Base-by-base conservation (phyloP, 2,329 filamentous ascomycete species). In the Verticillium alfalfae region DNA sequence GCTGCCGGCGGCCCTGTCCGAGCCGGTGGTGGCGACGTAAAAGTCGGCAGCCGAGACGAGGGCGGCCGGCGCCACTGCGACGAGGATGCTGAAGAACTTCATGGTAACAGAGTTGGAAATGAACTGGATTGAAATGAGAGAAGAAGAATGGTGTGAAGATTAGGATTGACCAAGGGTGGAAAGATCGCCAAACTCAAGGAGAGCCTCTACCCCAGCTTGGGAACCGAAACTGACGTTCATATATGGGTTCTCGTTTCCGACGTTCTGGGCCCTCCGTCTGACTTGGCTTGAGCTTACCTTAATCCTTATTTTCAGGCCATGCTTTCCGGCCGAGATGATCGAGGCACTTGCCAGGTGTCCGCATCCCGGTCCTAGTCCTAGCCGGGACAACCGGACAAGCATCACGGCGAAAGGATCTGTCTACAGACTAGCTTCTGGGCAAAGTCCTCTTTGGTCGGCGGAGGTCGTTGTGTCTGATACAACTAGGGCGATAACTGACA, bases 11-110 rank as follows among this genome's bases (percentile, higher is more conserved):
- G 68, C 72, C 22, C 66, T 72, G 26, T 76, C 77, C 45, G 69
- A 73, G 15, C 80, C 80, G 1, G 72, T 73, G 1, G 78, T 77
- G 1, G 80, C 76, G 34, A 82, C 80, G 66, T 77, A 82, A 62
- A 81, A 74, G 34, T 77, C 75, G 8, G 70, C 69, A 6, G 70
- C 73, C 37, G 62, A 37, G 38, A 61, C 64, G 39, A 56, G 26
- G 18, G 57, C 39, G 22, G 57, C 57, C 15, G 22, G 31, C 15
- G 39, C 38, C 38, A 41, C 39, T 16, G 57, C 57, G n/a, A 41
- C 15, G 22, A 58, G 34, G 57, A 58, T 26, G 45, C 38, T 49
- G 57, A 58, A 58, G 38, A 41, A 31, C 57, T 58, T 58, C 57
- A 58, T 58, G 22, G 39, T 58, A 39, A 49, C 31, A 37, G 16